phyloP scores from a whole-genome alignment of 2,329 filamentous ascomycete species.

The Cephalotrichum gorgonifer region DNA sequence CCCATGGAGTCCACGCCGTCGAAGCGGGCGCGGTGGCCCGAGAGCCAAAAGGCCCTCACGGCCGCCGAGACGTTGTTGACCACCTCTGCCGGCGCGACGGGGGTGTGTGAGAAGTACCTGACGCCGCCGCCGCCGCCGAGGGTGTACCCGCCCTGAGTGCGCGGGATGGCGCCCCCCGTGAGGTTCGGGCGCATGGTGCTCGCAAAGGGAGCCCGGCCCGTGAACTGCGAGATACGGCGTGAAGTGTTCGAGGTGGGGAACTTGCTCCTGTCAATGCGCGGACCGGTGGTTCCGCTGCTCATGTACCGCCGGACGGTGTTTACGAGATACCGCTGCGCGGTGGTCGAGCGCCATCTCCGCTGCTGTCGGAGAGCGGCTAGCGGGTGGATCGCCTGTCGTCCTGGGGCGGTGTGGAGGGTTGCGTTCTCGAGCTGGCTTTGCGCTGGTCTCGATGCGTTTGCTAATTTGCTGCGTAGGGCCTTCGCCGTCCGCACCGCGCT shows the following conservation, averaged over 20 bases:
- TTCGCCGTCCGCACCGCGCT: conserved; percentile 40
- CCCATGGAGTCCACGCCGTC: conserved; percentile 67
- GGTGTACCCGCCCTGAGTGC: conserved; percentile 82
- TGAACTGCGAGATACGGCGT: conserved; percentile 46
- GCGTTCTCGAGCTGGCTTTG: conserved; percentile 36
- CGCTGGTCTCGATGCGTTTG: conserved; percentile 30
- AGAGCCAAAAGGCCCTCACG: conserved; percentile 84
- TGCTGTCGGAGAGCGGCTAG: conserved; percentile 38
- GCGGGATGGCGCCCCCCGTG: conserved; percentile 74
- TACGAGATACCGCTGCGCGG: conserved; percentile 29
- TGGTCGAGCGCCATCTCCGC: conserved; percentile 40
- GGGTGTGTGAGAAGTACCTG: conserved; percentile 83
- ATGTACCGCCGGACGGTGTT: conserved; percentile 40
- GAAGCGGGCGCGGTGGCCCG: conserved; percentile 78
- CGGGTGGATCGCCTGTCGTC: conserved; percentile 43
- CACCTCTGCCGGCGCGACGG: conserved; percentile 77
- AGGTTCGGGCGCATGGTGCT: conserved; percentile 84
- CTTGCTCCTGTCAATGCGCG: conserved; percentile 29
- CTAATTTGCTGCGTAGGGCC: conserved; percentile 39
- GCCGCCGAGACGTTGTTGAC: conserved; percentile 92
- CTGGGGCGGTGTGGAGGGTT: conserved; percentile 20
- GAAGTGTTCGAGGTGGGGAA: conserved; percentile 38
- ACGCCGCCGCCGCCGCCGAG: conserved; percentile 49
- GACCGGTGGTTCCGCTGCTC: conserved; percentile 24
- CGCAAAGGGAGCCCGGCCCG: conserved; percentile 75